Evolutionary conservation across 805 yeast species (phyloP).

Genomic region (Saccharomycopsis sp.): DNA sequence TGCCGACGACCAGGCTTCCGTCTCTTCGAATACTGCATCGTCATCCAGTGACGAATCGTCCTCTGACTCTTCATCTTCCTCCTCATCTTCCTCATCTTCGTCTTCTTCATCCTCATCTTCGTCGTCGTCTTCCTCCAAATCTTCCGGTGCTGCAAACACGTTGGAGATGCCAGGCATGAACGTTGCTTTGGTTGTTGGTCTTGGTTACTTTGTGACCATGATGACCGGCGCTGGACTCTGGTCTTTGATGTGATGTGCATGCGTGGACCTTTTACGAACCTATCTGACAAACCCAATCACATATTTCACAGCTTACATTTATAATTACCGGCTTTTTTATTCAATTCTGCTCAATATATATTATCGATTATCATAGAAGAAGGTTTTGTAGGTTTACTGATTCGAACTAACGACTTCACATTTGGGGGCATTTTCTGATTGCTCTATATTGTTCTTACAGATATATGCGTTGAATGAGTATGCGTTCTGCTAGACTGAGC

Average conservation of each 20-base stretch:
- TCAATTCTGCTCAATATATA: no score
- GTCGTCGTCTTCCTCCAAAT: not conserved
- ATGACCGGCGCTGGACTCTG: not conserved
- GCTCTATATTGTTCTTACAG: no score
- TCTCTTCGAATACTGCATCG: conserved; percentile 17
- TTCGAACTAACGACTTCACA: no score
- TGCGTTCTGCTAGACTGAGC: no score
- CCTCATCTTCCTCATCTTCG: conserved; percentile 10
- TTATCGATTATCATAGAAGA: no score
- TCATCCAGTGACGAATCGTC: conserved; percentile 18
- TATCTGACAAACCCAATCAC: no score
- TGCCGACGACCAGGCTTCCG: conserved; percentile 28
- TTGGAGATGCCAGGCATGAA: not conserved
- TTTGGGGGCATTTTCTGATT: no score
- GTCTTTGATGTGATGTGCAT: not conserved
- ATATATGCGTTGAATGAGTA: no score
- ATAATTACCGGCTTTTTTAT: no score
- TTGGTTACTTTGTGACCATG: not conserved
- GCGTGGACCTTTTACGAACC: no score
- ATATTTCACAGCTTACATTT: no score
- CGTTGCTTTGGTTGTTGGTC: not conserved
- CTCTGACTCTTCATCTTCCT: conserved; percentile 21
- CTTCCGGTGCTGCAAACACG: not conserved
- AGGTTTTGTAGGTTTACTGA: no score
- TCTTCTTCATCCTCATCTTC: not conserved